phyloP scores from a whole-genome alignment of 306 rosid species.

The Cucurbita pepo region DNA sequence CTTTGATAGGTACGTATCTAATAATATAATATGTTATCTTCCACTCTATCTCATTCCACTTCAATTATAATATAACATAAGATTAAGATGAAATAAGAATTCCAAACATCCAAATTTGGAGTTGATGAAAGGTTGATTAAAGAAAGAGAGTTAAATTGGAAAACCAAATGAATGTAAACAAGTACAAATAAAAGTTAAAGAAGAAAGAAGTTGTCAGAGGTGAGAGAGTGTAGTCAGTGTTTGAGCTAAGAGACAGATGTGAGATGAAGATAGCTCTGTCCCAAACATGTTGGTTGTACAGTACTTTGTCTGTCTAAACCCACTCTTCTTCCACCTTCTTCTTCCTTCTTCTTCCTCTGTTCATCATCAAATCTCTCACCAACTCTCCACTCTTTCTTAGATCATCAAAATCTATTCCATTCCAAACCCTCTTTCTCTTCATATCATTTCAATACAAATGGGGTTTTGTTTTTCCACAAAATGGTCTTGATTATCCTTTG shows the following conservation, averaged over 20 bases:
- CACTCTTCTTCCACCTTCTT: not conserved
- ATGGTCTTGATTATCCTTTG: too few relatives aligned
- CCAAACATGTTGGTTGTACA: not conserved
- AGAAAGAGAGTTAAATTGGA: not conserved
- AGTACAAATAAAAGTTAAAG: not conserved
- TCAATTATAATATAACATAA: too few relatives aligned
- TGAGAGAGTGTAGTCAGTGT: not conserved
- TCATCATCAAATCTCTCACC: not conserved
- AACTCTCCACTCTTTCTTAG: too few relatives aligned
- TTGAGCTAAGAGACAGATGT: not conserved
- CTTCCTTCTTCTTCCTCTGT: not conserved
- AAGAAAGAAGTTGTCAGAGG: not conserved
- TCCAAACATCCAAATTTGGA: not conserved
- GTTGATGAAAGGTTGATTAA: not conserved
- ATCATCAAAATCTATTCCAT: too few relatives aligned
- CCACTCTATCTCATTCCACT: too few relatives aligned
- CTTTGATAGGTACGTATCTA: too few relatives aligned
- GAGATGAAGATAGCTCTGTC: not conserved
- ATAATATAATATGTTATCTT: too few relatives aligned
- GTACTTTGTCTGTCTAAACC: not conserved
- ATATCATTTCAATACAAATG: not conserved
- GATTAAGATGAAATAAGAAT: too few relatives aligned
- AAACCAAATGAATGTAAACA: not conserved
- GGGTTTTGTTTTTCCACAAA: too few relatives aligned
- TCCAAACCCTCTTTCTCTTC: not conserved